Evolutionary conservation across 2,329 filamentous ascomycete genomes (phyloP), one percentile per base, ranked within the genome.

Genomic region (Colletotrichum tropicicola): DNA sequence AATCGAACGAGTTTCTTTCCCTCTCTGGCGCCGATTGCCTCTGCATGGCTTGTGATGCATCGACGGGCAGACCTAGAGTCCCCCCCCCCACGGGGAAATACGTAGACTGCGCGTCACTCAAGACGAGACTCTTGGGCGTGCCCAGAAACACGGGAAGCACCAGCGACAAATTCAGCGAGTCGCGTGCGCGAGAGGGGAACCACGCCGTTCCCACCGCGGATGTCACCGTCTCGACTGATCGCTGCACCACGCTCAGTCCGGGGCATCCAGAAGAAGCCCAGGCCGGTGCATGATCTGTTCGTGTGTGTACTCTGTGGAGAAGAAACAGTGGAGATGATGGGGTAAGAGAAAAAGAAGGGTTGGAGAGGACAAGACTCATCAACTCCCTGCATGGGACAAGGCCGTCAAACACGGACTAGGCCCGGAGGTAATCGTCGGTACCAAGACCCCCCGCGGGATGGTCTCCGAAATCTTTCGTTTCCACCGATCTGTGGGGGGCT

Each of bases 261-360:
- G 43, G 21, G 54, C 39, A 17, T 19, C 15, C 6, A 9, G 19
- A 21, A 17, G 19, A 9, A 23, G 32, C 19, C 48, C 28, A 44
- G 47, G 39, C 53, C 30, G 23, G 19, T 55, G 45, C 57, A 61
- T 61, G 49, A 55, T 65, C 61, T 55, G 61, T 49, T 55, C 19
- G 23, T 30, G 49, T 27, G 4, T 21, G 45, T 12, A 55, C 52
- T 44, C 17, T 55, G 61, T 61, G 61, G 61, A 41, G 57, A 55
- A 65, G 15, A 51, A 44, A 65, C 41, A 61, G 61, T 65, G 61
- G 61, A 21, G 57, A 43, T 61, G 35, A 64, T 54, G 61, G 57
- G 43, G 56, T 61, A 35, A 37, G 4, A 13, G 21, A 45, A 27
- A 27, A 45, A 25, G 21, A 12, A 45, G 19, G 19, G 43, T 23